Conservation (phyloP, 176 grass and related monocot genomes). For the Eleusine coracana region DNA sequence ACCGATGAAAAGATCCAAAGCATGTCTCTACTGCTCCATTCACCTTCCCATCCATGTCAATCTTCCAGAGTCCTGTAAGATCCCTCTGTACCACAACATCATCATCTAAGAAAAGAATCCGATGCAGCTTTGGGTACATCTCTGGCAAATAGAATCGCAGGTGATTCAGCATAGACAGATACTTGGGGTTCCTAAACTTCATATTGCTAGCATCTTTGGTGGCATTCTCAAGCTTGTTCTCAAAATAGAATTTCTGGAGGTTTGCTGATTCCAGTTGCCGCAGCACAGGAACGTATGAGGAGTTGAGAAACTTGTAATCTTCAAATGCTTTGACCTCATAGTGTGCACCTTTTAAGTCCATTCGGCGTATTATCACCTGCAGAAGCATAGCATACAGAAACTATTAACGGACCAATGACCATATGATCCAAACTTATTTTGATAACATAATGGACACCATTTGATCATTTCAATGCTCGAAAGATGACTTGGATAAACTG, state of each 20-base stretch:
- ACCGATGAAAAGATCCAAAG: constrained; percentile 96
- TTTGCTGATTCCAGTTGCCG: constrained; percentile 97
- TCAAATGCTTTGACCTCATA: constrained; percentile 91
- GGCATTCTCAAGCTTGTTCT: constrained; percentile 99
- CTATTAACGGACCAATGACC: background rate
- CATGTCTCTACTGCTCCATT: constrained; percentile 99
- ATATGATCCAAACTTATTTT: background rate
- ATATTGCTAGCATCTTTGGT: constrained; percentile 99
- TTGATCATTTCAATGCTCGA: background rate
- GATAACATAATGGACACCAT: background rate
- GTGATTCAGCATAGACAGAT: constrained; percentile 96
- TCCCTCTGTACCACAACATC: constrained; percentile 93
- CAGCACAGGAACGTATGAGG: constrained; percentile 92
- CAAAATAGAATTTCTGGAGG: constrained; percentile 96
- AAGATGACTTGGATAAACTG: constrained; percentile 6
- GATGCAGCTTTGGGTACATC: constrained; percentile 89
- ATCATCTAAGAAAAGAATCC: constrained; percentile 97
- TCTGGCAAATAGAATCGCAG: constrained; percentile 96
- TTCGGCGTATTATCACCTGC: constrained; percentile 78
- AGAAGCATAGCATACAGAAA: constrained; percentile 20
- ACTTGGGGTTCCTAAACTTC: constrained; percentile 99
- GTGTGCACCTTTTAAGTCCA: constrained; percentile 86
- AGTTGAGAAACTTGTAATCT: constrained; percentile 96
- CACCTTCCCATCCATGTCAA: constrained; percentile 98
- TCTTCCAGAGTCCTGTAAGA: constrained; percentile 89